Evolutionary conservation across 2,329 filamentous ascomycete species (phyloP).

Genomic region (Teratosphaeria zuluensis): DNA sequence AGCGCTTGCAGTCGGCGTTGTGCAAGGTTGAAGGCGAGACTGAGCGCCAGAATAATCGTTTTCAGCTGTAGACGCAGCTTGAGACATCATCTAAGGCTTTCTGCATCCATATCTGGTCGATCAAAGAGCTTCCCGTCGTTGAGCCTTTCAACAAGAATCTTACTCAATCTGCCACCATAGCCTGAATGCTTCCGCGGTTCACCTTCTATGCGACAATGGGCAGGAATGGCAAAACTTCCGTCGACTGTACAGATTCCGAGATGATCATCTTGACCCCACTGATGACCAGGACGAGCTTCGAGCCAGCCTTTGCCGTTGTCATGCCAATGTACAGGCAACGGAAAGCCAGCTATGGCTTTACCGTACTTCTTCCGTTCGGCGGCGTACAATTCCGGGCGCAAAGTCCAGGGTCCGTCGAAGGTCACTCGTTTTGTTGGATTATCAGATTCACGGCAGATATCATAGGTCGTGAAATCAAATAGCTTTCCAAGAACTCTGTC

Average conservation of each 20-base stretch:
- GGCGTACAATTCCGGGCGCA: background rate
- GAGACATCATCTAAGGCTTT: background rate
- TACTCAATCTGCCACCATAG: background rate
- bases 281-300: background rate
- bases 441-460: constrained; percentile 6
- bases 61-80: background rate
- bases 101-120: background rate
- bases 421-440: constrained; percentile 2
- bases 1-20: background rate
- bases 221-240: background rate
- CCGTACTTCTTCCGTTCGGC: background rate
- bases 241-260: background rate
- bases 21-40: background rate
- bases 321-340: background rate
- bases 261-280: background rate
- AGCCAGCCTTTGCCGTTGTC: background rate
- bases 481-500: constrained; percentile 54
- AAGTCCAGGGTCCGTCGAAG: constrained; percentile 5
- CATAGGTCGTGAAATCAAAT: constrained; percentile 45
- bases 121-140: background rate
- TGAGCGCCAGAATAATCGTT: background rate
- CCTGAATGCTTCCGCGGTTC: background rate
- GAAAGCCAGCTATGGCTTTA: background rate
- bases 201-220: background rate
- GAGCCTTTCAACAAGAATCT: background rate